Conservation (phyloP, 345 rosid genomes). For the Mangifera indica region DNA sequence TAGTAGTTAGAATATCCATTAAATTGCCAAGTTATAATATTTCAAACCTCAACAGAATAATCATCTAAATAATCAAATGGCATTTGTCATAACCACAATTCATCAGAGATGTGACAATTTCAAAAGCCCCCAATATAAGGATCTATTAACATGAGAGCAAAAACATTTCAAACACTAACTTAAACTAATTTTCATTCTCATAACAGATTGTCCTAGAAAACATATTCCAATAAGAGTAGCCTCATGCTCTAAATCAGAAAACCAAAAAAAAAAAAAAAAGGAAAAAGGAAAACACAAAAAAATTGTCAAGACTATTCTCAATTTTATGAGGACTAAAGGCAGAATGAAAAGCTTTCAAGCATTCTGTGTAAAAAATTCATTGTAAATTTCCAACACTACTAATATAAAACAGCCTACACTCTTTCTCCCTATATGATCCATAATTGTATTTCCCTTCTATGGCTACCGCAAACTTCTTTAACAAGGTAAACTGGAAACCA, state of each 20-base stretch:
- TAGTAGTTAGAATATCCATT: not conserved
- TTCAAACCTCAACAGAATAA: not conserved
- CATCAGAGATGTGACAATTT: not conserved
- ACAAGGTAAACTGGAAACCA: not conserved
- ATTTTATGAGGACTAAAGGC: not conserved
- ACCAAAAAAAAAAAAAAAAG: no score
- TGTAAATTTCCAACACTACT: not conserved
- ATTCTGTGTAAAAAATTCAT: not conserved
- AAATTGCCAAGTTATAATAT: not conserved
- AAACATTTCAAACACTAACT: not conserved
- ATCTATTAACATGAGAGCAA: not conserved
- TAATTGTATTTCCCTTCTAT: not conserved
- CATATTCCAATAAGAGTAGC: not conserved
- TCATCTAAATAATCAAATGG: not conserved
- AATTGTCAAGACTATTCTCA: no score
- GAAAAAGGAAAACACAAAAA: no score
- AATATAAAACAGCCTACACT: not conserved
- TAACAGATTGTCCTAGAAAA: not conserved
- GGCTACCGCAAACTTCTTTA: not conserved
- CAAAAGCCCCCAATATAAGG: not conserved
- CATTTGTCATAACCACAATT: not conserved
- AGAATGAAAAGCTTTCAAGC: not conserved
- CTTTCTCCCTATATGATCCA: not conserved
- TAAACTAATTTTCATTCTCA: not conserved
- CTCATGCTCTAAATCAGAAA: not conserved